These are phyloP conservation scores for Dendrobium catenatum DNA, from an alignment of 106 monocot genomes.

Conservation along the genomic window DNA sequence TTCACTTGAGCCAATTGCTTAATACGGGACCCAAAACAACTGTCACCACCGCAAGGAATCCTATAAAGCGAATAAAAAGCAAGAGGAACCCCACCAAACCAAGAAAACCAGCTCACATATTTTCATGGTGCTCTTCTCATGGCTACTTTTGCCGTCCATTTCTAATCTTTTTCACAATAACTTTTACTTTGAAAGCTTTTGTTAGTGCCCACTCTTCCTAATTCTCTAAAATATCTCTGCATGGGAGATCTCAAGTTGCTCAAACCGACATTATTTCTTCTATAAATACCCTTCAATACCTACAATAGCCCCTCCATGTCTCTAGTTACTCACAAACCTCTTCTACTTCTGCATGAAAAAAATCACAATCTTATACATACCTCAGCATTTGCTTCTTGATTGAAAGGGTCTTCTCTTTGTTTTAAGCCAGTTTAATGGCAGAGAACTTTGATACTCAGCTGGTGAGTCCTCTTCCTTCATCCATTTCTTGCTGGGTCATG, in stretches of 20 bases:
- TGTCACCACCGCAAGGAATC: neutral
- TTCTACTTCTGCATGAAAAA: neutral
- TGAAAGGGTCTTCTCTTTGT: too few relatives aligned
- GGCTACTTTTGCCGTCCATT: neutral
- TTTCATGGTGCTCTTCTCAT: neutral
- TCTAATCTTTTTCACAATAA: neutral
- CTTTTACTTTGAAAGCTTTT: neutral
- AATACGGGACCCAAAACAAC: neutral
- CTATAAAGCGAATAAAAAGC: neutral
- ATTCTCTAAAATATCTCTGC: neutral
- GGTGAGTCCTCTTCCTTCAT: neutral
- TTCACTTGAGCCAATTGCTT: too few relatives aligned
- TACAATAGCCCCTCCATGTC: conserved; percentile 30
- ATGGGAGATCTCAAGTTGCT: too few relatives aligned
- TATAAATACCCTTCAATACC: conserved; percentile 39
- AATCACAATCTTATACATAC: neutral
- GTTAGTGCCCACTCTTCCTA: conserved; percentile 10
- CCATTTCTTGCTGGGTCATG: neutral
- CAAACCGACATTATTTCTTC: neutral
- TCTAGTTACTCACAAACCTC: conserved; percentile 7
- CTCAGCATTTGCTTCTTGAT: too few relatives aligned
- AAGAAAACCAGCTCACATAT: conserved; percentile 1
- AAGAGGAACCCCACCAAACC: neutral
- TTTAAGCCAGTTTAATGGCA: conserved; percentile 1
- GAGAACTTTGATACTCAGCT: neutral